phyloP scores from a whole-genome alignment of 805 yeast genomes.

The Zygoascus flipseniorum region DNA sequence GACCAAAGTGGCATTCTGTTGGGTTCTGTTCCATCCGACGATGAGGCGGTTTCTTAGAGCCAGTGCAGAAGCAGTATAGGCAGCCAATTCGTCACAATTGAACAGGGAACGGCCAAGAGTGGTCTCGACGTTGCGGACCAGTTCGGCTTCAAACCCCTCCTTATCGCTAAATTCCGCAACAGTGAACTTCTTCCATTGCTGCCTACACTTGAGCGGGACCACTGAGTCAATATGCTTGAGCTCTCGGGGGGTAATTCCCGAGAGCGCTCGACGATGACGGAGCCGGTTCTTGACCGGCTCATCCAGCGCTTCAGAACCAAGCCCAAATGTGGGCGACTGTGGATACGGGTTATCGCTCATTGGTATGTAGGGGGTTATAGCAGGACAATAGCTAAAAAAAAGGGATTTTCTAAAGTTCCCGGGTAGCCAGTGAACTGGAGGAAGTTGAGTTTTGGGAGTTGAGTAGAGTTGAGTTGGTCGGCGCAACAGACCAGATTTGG shows the following conservation, averaged over 20 bases:
- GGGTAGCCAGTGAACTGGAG: too few relatives aligned
- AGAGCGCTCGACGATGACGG: conserved; percentile 51
- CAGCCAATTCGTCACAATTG: conserved; percentile 88
- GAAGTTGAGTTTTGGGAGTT: too few relatives aligned
- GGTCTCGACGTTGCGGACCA: conserved; percentile 83
- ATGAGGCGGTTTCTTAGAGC: conserved; percentile 72
- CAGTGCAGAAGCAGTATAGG: conserved; percentile 80
- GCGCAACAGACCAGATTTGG: too few relatives aligned
- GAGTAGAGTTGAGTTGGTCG: too few relatives aligned
- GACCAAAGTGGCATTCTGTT: conserved; percentile 74
- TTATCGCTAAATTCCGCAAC: conserved; percentile 41
- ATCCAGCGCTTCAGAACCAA: not conserved
- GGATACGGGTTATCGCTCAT: not conserved
- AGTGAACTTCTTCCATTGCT: conserved; percentile 66
- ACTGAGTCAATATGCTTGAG: conserved; percentile 72
- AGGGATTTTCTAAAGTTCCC: too few relatives aligned
- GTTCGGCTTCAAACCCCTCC: conserved; percentile 55
- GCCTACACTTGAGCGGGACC: conserved; percentile 71
- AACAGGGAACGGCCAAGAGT: conserved; percentile 84
- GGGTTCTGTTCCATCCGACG: conserved; percentile 88
- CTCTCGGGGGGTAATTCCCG: conserved; percentile 89
- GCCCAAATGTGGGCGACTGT: not conserved
- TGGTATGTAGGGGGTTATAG: too few relatives aligned
- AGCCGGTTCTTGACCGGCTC: conserved; percentile 9
- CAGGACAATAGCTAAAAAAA: too few relatives aligned